Evolutionary conservation across 116 monocot genomes (phyloP), one percentile per base, ranked within the genome.

Genomic region (Cymodocea nodosa): DNA sequence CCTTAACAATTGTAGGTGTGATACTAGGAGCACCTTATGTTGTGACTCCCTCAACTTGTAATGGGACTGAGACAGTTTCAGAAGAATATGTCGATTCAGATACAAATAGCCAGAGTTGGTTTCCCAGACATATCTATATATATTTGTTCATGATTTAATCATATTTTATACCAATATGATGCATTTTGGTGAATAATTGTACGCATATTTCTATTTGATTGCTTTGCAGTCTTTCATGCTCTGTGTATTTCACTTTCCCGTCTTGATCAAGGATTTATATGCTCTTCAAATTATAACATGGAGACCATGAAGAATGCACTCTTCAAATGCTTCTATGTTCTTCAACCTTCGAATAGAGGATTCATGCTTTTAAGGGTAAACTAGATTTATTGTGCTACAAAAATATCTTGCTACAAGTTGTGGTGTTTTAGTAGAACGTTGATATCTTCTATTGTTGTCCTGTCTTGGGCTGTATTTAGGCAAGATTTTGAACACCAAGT

Each of bases 301-400:
- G 88, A 85, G 63, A 93, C 79, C 55, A 83, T 88, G 88, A 73
- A 52, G 58, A 49, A 73, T 63, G 77, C 76, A 53, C 54, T 77
- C 22, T 85, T 88, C 62, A 62, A 71, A 24, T 85, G 81, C 69
- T 93, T 79, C 66, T 93, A 93, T 79, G 25, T 88, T 76, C 81
- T 93, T 67, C 85, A 83, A 55, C 88, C 93, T 61, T 88, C 88
- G 70, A 75, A 79, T 13, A 67, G 23, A 52, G 88, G 93, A 34
- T 58, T 64, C 36, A 93, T 93, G 88, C 79, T 93, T 71, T 75
- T 88, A 57, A 76, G 85, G 79, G 93, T 93, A 85, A 54, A 9
- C 30, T 30, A 30, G 30, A 30, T 30, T 30, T 30, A 30, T 30
- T 30, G 30, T 30, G 30, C 30, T 30, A 30, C 30, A 30, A 30